Conservation (phyloP, 1,284 basidiomycete genomes). For the Apiotrichum akiyoshidainum region DNA sequence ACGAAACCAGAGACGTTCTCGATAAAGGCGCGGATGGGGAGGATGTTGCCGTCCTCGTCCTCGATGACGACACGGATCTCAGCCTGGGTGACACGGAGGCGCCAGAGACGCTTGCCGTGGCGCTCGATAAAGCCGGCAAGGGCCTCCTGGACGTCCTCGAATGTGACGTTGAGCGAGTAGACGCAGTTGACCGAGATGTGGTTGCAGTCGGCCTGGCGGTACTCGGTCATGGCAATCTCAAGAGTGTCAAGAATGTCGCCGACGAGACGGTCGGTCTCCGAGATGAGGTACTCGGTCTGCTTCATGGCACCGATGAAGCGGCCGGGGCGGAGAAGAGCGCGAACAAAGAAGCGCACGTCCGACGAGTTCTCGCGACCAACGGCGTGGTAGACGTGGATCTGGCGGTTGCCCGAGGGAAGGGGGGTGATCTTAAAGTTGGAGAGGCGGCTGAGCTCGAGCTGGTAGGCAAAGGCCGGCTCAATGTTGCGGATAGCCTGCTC, state of each 20-base stretch:
- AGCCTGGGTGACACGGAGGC: conserved; percentile 91
- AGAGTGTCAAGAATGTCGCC: conserved; percentile 91
- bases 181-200: conserved; percentile 98
- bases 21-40: conserved; percentile 94
- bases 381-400: conserved; percentile 95
- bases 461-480: conserved; percentile 96
- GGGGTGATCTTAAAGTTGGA: conserved; percentile 97
- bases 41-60: conserved; percentile 85
- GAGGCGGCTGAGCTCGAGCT: conserved; percentile 92
- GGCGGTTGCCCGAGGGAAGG: conserved; percentile 87
- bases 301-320: conserved; percentile 86
- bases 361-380: conserved; percentile 93
- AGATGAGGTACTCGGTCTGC: conserved; percentile 93
- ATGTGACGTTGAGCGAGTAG: conserved; percentile 90
- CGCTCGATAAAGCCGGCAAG: conserved; percentile 97
- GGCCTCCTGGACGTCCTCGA: conserved; percentile 92
- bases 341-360: conserved; percentile 96
- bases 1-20: conserved; percentile 99
- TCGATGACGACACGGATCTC: conserved; percentile 95
- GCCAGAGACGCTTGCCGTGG: conserved; percentile 96
- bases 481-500: conserved; percentile 97
- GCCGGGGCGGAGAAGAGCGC: conserved; percentile 92
- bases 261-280: conserved; percentile 94
- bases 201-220: conserved; percentile 89
- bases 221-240: conserved; percentile 81